Evolutionary conservation across 1,139 yeast genomes (phyloP).

Genomic region (Zygoascus hellenicus): DNA sequence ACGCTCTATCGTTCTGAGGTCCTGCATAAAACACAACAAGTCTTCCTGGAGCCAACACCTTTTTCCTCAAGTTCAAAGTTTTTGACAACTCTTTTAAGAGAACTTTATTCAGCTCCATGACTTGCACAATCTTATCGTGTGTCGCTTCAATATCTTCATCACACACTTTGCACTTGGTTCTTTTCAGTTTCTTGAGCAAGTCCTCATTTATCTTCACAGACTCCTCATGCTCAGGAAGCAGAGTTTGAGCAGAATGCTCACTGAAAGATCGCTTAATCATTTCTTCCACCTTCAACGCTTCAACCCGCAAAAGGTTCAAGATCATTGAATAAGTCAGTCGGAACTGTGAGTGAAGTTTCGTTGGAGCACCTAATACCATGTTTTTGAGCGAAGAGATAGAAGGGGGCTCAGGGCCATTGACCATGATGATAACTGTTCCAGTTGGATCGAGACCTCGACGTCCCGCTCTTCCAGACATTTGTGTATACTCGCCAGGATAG

Average conservation of each 20-base stretch:
- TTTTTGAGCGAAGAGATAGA: slow-evolving; percentile 54
- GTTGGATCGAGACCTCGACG: slow-evolving; percentile 91
- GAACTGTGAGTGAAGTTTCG: slow-evolving; percentile 85
- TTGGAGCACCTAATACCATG: slow-evolving; percentile 80
- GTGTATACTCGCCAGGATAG: slow-evolving; percentile 94
- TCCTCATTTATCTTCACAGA: slow-evolving; percentile 50
- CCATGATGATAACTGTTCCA: slow-evolving; percentile 95
- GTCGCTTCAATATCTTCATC: slow-evolving; percentile 41
- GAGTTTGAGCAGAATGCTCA: slow-evolving; percentile 80
- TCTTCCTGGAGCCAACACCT: slow-evolving; percentile 52
- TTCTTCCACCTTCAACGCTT: slow-evolving; percentile 91
- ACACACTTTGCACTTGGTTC: slow-evolving; percentile 39
- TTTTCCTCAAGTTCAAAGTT: slow-evolving; percentile 40
- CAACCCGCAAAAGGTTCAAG: slow-evolving; percentile 81
- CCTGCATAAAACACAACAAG: slow-evolving; percentile 38
- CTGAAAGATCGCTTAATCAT: slow-evolving; percentile 95
- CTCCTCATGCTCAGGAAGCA: slow-evolving; percentile 80
- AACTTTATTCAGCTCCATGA: slow-evolving; percentile 41
- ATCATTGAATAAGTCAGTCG: slow-evolving; percentile 95
- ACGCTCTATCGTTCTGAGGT: not conserved
- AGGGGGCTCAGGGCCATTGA: slow-evolving; percentile 61
- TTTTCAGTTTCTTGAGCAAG: slow-evolving; percentile 40
- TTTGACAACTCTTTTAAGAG: slow-evolving; percentile 46
- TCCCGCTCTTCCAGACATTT: slow-evolving; percentile 99
- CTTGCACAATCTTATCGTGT: slow-evolving; percentile 43